Evolutionary conservation across 257 asterid genomes (phyloP), one percentile per base, ranked within the genome.

Genomic region (Prunella vulgaris): DNA sequence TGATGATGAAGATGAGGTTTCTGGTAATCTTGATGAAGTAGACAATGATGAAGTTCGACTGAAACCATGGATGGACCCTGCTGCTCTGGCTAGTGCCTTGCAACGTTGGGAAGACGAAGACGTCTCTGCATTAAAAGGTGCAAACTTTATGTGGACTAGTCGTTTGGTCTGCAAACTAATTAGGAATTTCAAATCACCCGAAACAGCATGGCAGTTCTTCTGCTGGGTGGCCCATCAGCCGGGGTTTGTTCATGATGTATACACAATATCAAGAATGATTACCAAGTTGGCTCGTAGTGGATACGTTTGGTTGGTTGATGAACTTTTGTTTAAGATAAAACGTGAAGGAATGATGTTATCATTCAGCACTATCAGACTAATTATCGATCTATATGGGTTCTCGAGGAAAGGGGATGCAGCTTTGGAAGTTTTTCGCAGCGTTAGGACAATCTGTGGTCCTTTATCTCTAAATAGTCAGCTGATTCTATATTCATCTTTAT

Each of bases 41-140:
- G 75, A 51, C 2, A 70, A 35, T 30, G 84, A 81, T 66, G 81
- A 74, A 76, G 75, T 85, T 64, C 85, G 61, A 40, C 79, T 93
- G 82, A 93, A 90, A 63, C 96, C 95, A 20, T 90, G 99, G 99
- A 71, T 88, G 79, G 96, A 90, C 64, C 99, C 96, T 10, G 77
- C 91, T 59, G 93, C 97, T 80, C 79, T 93, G 77, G 94, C 96
- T 10, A 80, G 86, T 72, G 88, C 97, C 52, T 81, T 90, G 81
- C 70, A 67, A 59, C 27, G 82, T 25, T 90, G 99, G 97, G 84
- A 70, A 53, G 57, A 82, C 24, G 88, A 83, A 68, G 96, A 93
- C 66, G 95, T 90, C 5, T 77, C 84, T 17, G 79, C 81, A 13
- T 35, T 93, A 68, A 80, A 84, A 77, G 80, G 79, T 40, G 90